Conservation (phyloP, 2,329 filamentous ascomycete genomes). For the Fusarium nelsonii region DNA sequence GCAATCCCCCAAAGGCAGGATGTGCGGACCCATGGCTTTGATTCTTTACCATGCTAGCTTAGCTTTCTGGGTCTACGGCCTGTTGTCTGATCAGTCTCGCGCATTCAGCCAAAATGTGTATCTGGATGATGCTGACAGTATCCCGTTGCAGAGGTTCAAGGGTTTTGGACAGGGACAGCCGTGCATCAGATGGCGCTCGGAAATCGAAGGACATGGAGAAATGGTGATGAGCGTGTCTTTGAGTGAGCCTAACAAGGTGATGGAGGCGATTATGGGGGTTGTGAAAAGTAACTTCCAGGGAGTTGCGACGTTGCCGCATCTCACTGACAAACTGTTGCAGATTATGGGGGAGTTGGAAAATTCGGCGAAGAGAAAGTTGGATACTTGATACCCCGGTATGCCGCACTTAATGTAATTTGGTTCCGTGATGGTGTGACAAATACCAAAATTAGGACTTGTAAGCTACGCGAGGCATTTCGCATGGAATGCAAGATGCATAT, state of each 20-base stretch:
- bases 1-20: conserved; percentile 25
- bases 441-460: not conserved
- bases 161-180: conserved; percentile 33
- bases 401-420: not conserved
- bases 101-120: conserved; percentile 3
- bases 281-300: conserved; percentile 24
- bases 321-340: conserved; percentile 35
- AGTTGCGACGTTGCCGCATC: conserved; percentile 13
- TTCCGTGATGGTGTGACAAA: not conserved
- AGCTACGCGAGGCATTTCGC: not conserved
- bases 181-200: conserved; percentile 29
- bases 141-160: conserved; percentile 28
- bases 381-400: conserved; percentile 9
- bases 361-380: conserved; percentile 32
- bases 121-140: conserved; percentile 17
- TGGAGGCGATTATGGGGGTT: conserved; percentile 27
- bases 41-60: conserved; percentile 49
- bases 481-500: too few relatives aligned
- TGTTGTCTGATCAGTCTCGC: conserved; percentile 13
- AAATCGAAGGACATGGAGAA: conserved; percentile 5
- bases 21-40: conserved; percentile 45
- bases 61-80: conserved; percentile 47
- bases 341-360: conserved; percentile 37
- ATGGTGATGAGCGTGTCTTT: conserved; percentile 23
- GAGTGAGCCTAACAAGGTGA: conserved; percentile 29